Conservation (phyloP, 2,329 filamentous ascomycete species). For the Ceratocystis eucalypticola region DNA sequence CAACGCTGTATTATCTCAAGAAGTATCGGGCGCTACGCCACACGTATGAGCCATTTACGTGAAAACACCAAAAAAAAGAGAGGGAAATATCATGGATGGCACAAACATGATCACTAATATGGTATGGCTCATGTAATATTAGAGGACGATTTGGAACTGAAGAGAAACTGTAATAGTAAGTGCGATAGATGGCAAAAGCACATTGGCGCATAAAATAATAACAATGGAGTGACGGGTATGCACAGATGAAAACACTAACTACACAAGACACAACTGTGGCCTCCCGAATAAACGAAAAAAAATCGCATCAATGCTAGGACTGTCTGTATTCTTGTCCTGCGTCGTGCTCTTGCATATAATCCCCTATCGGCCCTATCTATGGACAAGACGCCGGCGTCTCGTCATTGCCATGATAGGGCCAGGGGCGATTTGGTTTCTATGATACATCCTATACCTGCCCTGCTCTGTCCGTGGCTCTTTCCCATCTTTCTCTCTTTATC, state of each 20-base stretch:
- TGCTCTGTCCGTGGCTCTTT: not conserved
- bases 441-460: not conserved
- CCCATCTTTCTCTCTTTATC: not conserved
- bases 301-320: not conserved
- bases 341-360: not conserved
- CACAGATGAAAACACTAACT: not conserved
- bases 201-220: not conserved
- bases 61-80: slow-evolving; percentile 10
- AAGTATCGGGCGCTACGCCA: slow-evolving; percentile 74
- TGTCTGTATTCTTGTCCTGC: not conserved
- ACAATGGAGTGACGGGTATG: not conserved
- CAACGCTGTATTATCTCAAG: slow-evolving; percentile 89
- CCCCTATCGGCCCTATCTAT: not conserved
- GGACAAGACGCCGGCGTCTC: slow-evolving; percentile 1
- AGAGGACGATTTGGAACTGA: not conserved
- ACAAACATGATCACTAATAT: not conserved
- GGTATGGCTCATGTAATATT: too few species aligned
- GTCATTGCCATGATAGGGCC: not conserved
- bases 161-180: not conserved
- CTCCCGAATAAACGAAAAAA: not conserved
- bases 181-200: not conserved
- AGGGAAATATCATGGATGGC: not conserved
- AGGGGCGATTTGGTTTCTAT: not conserved
- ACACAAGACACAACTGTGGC: not conserved
- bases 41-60: slow-evolving; percentile 47